A percentile compares a stretch with the other conserved stretches of the same genome.
Evolutionary conservation across 1,284 basidiomycete genomes (phyloP).

Genomic region (Phlebopus sp.): DNA sequence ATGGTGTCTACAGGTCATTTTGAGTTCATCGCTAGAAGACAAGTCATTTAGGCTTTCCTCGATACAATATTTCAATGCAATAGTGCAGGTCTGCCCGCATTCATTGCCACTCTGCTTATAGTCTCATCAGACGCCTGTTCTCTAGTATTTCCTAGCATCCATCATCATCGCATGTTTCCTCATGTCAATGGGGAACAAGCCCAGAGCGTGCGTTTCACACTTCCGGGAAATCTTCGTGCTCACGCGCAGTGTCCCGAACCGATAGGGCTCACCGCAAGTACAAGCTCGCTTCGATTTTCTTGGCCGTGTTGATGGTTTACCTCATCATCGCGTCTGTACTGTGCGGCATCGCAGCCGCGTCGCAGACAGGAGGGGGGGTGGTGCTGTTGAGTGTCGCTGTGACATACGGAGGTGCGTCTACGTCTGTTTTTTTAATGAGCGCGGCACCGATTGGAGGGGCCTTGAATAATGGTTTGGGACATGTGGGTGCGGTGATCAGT

Average conservation of each 20-base stretch:
- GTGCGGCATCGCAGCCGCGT: slow-evolving; percentile 70
- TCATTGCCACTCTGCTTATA: neutral
- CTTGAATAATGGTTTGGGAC: slow-evolving; percentile 3
- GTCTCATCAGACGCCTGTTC: slow-evolving; percentile 11
- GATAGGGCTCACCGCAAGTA: slow-evolving; percentile 83
- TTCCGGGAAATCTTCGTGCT: neutral
- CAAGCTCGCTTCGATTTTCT: slow-evolving; percentile 71
- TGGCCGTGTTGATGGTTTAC: slow-evolving; percentile 82
- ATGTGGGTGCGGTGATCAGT: slow-evolving; percentile 37
- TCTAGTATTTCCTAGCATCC: slow-evolving; percentile 81
- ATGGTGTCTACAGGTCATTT: slow-evolving; percentile 57
- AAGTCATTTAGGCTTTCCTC: slow-evolving; percentile 64
- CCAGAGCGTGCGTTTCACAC: slow-evolving; percentile 62
- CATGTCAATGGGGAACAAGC: slow-evolving; percentile 96
- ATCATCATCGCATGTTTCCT: slow-evolving; percentile 88
- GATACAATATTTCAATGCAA: slow-evolving; percentile 77
- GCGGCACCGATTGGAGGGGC: neutral
- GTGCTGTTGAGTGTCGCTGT: slow-evolving; percentile 85
- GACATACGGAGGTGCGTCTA: slow-evolving; percentile 74
- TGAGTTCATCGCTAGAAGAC: slow-evolving; percentile 87
- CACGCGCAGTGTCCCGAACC: neutral
- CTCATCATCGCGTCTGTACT: slow-evolving; percentile 73
- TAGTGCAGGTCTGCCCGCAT: slow-evolving; percentile 58
- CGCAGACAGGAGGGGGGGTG: slow-evolving; percentile 57
- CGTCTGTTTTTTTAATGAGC: neutral